Evolutionary conservation across 805 yeast genomes (phyloP), one percentile per base, ranked within the genome.

Genomic region (Pichia ethanolica): DNA sequence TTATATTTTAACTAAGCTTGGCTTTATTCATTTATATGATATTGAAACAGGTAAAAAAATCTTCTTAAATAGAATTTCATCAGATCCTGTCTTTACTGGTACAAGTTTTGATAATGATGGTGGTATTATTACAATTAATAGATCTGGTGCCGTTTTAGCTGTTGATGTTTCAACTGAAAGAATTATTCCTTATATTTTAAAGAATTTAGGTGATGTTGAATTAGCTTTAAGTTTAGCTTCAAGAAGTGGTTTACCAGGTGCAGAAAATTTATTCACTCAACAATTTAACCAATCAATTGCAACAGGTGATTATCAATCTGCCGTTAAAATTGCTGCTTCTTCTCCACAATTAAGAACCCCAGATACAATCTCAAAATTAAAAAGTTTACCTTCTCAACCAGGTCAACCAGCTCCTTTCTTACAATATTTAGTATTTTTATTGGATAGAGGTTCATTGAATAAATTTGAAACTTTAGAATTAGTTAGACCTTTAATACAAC

Each of bases 201-300:
- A 83, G 61, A 89, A 87, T 65, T 76, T 93, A 54, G 82, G 91
- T 47, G 91, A 93, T 64, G 89, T 91, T 34, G 77, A 84, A 26
- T 74, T 93, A 60, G 99, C 97, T 4, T 74, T 93, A 53, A 75
- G 89, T 10, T 78, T 93, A 56, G 95, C 98, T 30, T 80, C 96
- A 4, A 86, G 98, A 68, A 97, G 97, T 63, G 96, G 96, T 1
- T 79, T 93, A 62, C 93, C 96, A 40, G 99, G 99, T 57, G 99
- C 98, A 44, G 99, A 93, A 66, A 83, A 82, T 61, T 75, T 93
- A 55, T 90, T 93, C 69, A 71, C 77, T 52, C 96, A 89, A 70
- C 98, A 91, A 70, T 93, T 93, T 71, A 95, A 89, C 62, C 82
- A 82, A 65, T 77, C 83, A 60, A 75, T 93, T 60, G 78, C 81